A percentile compares a stretch with the other conserved stretches of the same genome.
Evolutionary conservation across 495 filamentous ascomycete species (phyloP).

Genomic region (Aspergillus egyptiacus): DNA sequence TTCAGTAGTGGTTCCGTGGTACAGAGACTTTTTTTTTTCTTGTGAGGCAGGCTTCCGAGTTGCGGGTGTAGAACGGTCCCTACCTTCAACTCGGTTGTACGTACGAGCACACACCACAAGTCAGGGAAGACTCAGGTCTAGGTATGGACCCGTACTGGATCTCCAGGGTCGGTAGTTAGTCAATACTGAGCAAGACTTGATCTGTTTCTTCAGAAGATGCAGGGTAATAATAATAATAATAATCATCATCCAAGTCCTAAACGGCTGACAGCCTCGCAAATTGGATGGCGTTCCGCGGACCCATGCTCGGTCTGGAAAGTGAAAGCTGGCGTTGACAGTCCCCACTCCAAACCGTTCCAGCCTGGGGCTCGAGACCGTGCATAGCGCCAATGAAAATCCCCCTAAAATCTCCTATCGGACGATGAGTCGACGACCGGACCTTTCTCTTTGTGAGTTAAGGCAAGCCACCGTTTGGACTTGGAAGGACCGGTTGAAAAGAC

Average conservation of each 20-base stretch:
- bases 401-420: conserved; percentile 9
- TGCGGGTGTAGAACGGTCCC: not conserved
- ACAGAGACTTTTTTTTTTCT: not conserved
- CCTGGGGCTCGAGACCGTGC: conserved; percentile 2
- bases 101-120: too few relatives aligned
- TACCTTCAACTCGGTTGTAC: not conserved
- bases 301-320: not conserved
- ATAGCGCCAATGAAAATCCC: conserved; percentile 1
- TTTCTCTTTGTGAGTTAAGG: conserved; percentile 10
- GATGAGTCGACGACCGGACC: not conserved
- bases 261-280: not conserved
- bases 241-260: too few relatives aligned
- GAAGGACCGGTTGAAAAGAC: not conserved
- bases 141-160: too few relatives aligned
- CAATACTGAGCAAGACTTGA: not conserved
- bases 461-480: conserved; percentile 20
- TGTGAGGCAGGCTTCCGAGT: not conserved
- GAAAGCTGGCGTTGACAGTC: conserved; percentile 9
- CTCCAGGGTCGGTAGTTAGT: not conserved
- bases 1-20: not conserved
- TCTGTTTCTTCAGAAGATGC: not conserved
- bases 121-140: too few relatives aligned
- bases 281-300: conserved; percentile 2
- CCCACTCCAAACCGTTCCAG: conserved; percentile 17
- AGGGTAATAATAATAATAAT: too few relatives aligned